These are phyloP conservation scores for Botrytis galanthina DNA, from an alignment of 2,329 filamentous ascomycete genomes.

Conservation along the genomic window DNA sequence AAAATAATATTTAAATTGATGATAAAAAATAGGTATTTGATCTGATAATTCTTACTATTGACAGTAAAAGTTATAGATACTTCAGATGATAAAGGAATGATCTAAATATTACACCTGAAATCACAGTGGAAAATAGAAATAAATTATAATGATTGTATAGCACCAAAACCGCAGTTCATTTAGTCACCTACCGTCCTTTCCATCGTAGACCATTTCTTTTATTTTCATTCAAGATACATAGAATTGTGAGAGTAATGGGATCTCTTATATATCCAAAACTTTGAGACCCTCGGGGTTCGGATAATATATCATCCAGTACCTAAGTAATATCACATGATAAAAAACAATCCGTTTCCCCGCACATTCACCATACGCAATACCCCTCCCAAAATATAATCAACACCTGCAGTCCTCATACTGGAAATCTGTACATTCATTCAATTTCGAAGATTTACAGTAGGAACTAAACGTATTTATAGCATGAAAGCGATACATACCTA, in stretches of 20 bases:
- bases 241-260: neutral
- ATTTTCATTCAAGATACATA: neutral
- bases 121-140: neutral
- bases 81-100: neutral
- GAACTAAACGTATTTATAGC: no score
- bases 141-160: neutral
- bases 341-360: neutral
- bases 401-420: no score
- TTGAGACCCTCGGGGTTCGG: neutral
- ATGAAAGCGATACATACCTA: no score
- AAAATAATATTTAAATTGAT: no score
- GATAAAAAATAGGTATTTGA: neutral
- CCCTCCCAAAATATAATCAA: no score
- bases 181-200: neutral
- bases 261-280: neutral
- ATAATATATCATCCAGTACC: neutral
- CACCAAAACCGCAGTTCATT: neutral
- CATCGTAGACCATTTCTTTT: neutral
- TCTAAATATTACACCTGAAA: neutral
- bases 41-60: neutral
- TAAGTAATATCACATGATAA: neutral
- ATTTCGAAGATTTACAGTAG: no score
- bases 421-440: no score
- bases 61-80: neutral
- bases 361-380: neutral